Evolutionary conservation across 129 eudicot genomes (phyloP).

Genomic region (Chrysanthemum seticuspe): DNA sequence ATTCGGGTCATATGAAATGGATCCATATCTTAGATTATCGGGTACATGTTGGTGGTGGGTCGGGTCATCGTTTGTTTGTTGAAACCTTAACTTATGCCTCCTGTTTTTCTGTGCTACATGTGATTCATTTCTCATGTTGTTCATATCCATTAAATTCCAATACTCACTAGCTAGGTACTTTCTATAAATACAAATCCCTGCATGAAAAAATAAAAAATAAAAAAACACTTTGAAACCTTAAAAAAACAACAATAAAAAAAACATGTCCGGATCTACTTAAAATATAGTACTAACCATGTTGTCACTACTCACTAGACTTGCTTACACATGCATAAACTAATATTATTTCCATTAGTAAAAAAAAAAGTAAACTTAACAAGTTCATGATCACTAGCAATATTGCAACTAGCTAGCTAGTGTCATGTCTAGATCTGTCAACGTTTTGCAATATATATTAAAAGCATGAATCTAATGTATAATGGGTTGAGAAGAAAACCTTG

Average conservation of each 20-base stretch:
- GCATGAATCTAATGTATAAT: too few species aligned
- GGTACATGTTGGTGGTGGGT: constrained; percentile 38
- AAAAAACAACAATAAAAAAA: neutral
- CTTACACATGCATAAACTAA: too few species aligned
- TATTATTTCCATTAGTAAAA: too few species aligned
- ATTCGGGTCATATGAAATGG: constrained; percentile 46
- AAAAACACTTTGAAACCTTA: neutral
- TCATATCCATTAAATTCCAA: constrained; percentile 57
- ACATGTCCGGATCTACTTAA: constrained; percentile 9
- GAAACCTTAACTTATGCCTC: constrained; percentile 70
- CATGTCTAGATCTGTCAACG: too few species aligned
- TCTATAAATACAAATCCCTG: constrained; percentile 5
- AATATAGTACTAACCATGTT: neutral
- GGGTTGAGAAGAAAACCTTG: too few species aligned
- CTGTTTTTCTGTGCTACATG: constrained; percentile 87
- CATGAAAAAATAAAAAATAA: constrained; percentile 5
- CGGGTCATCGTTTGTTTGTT: constrained; percentile 38
- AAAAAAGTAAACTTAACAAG: too few species aligned
- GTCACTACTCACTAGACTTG: too few species aligned
- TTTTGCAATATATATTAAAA: too few species aligned
- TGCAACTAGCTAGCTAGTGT: too few species aligned
- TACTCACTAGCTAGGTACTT: neutral
- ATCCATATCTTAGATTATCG: constrained; percentile 36
- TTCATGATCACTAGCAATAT: too few species aligned
- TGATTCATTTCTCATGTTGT: constrained; percentile 44